Evolutionary conservation across 805 yeast genomes (phyloP).

Genomic region (Suhomyces xylopsoci): DNA sequence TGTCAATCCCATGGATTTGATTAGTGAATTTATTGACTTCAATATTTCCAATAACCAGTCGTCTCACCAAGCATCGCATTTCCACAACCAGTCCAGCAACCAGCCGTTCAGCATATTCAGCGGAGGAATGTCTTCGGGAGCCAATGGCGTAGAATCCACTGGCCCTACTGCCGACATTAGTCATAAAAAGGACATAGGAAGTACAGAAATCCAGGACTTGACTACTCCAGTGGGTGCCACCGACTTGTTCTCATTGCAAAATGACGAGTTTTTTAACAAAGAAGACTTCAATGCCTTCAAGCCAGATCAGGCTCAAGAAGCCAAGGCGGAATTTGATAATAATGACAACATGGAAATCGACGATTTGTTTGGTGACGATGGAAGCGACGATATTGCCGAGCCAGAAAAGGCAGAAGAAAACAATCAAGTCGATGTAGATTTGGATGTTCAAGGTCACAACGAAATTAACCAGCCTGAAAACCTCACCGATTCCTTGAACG

Average conservation of each 20-base stretch:
- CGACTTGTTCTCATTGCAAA: slow-evolving; percentile 12
- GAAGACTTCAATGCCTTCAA: neutral
- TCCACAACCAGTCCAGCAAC: neutral
- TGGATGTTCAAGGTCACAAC: neutral
- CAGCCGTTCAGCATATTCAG: slow-evolving; percentile 16
- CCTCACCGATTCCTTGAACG: neutral
- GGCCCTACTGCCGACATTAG: slow-evolving; percentile 9
- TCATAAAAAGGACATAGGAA: slow-evolving; percentile 13
- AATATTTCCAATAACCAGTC: slow-evolving; percentile 20
- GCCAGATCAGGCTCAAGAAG: slow-evolving; percentile 1
- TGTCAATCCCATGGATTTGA: slow-evolving; percentile 30
- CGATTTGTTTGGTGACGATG: slow-evolving; percentile 35
- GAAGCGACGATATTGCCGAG: slow-evolving; percentile 17
- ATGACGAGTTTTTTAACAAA: slow-evolving; percentile 12
- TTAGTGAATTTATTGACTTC: slow-evolving; percentile 36
- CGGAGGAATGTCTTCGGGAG: slow-evolving; percentile 7
- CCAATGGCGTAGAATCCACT: slow-evolving; percentile 7
- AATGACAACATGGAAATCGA: slow-evolving; percentile 25
- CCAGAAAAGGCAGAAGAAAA: neutral
- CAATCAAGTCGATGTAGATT: neutral
- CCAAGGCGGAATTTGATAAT: slow-evolving; percentile 1
- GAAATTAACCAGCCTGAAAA: slow-evolving; percentile 2
- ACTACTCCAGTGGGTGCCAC: slow-evolving; percentile 11
- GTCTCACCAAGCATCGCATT: neutral
- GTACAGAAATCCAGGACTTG: slow-evolving; percentile 11